Evolutionary conservation across 495 filamentous ascomycete genomes (phyloP).

Genomic region (Penicillium waksmanii): DNA sequence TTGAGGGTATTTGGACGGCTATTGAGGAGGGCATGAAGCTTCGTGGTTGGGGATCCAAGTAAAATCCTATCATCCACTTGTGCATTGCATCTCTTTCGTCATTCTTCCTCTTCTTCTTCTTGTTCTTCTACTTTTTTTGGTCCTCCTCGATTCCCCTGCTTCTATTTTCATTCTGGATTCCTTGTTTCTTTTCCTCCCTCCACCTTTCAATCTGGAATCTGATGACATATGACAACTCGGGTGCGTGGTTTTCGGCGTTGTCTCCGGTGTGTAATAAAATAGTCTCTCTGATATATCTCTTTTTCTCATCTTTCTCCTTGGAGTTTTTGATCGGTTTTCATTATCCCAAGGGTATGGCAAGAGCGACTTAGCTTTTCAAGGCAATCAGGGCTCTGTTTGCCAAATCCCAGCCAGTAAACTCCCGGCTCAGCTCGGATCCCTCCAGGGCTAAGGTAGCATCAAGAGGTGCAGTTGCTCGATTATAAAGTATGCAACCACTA

Average conservation of each 20-base stretch:
- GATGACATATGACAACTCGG: slow-evolving; percentile 20
- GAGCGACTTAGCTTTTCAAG: too few species aligned
- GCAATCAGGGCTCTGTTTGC: too few species aligned
- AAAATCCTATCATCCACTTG: slow-evolving; percentile 9
- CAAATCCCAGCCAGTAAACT: too few species aligned
- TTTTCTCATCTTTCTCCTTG: not conserved
- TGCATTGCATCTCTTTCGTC: slow-evolving; percentile 1
- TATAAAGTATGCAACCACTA: too few species aligned
- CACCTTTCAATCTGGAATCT: slow-evolving; percentile 9
- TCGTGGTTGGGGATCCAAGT: slow-evolving; percentile 74
- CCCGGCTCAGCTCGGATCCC: too few species aligned
- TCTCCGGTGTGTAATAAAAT: slow-evolving; percentile 6
- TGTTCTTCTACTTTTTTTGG: not conserved
- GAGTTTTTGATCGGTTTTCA: too few species aligned
- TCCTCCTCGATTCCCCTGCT: not conserved
- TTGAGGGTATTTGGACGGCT: slow-evolving; percentile 88
- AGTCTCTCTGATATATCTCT: not conserved
- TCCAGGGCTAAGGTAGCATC: too few species aligned
- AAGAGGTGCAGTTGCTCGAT: too few species aligned
- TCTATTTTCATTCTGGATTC: slow-evolving; percentile 8
- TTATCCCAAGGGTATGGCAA: too few species aligned
- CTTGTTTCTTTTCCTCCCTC: not conserved
- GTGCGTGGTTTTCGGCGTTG: slow-evolving; percentile 9
- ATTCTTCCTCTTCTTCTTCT: slow-evolving; percentile 13
- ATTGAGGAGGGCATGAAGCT: slow-evolving; percentile 87